These are phyloP conservation scores for Penicillium pulvis DNA, from an alignment of 495 filamentous ascomycete species.

Conservation along the genomic window DNA sequence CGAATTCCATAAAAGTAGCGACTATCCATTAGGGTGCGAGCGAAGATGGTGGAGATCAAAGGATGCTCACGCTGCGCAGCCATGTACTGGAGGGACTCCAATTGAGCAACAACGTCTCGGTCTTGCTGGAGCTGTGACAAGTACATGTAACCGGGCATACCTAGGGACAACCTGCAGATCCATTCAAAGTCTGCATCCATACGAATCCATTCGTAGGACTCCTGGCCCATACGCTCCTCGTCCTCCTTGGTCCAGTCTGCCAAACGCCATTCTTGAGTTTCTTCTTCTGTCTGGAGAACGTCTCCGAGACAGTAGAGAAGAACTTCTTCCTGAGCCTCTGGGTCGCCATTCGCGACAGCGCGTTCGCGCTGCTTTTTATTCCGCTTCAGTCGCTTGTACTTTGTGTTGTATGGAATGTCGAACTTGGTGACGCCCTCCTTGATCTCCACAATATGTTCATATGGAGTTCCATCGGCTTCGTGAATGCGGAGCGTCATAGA, in stretches of 20 bases:
- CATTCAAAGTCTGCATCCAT: conserved; percentile 99
- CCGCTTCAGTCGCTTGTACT: conserved; percentile 96
- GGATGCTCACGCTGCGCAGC: conserved; percentile 61
- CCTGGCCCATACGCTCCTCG: conserved; percentile 86
- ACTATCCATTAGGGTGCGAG: conserved; percentile 84
- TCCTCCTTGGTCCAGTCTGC: conserved; percentile 85
- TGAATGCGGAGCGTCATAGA: conserved; percentile 98
- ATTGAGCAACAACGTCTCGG: conserved; percentile 91
- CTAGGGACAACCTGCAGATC: conserved; percentile 78
- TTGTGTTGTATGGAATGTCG: conserved; percentile 98
- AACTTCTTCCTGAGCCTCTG: conserved; percentile 78
- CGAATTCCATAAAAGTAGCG: conserved; percentile 95
- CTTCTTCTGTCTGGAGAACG: conserved; percentile 79
- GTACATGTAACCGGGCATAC: conserved; percentile 94
- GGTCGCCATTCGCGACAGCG: conserved; percentile 63
- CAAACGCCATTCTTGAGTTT: conserved; percentile 80
- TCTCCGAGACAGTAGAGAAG: conserved; percentile 92
- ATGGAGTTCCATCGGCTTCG: conserved; percentile 97
- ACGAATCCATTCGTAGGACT: conserved; percentile 98
- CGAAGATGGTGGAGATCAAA: conserved; percentile 80
- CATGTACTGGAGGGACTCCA: conserved; percentile 74
- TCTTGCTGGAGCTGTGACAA: conserved; percentile 97
- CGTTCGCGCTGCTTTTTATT: conserved; percentile 86
- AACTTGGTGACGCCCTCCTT: conserved; percentile 79
- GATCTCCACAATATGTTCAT: conserved; percentile 97